Base-by-base conservation (phyloP, 805 yeast species). In the Ogataea nitratoaversa region DNA sequence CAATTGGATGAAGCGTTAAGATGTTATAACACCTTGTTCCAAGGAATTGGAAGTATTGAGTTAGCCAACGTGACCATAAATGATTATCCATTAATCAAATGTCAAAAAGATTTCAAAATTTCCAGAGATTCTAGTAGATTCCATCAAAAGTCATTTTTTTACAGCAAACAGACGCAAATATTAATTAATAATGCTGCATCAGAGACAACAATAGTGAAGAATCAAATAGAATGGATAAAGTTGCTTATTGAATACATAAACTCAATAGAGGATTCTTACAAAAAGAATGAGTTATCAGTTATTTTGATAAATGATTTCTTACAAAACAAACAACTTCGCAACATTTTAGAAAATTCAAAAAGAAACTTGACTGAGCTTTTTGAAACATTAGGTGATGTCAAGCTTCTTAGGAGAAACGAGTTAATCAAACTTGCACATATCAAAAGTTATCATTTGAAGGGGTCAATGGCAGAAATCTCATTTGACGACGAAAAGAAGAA, bases 1-100 rank as follows among this genome's bases (percentile, higher is more conserved):
- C 69, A 84, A 19, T 59, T 67, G 19, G 83, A 81, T 20, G 90
- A 84, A 38, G 71, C 91, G 0, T 54, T 82, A 27, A 60, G 56
- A 3, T 69, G 73, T 18, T 82, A 78, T 47, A 72, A 74, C 24
- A 66, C 64, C 22, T 50, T 84, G 5, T 66, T 68, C 19, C 23
- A 37, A 8, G 17, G n/a, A 1, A 39, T 52, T 11, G 51, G 47
- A 5, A 37, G 25, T n/a, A 25, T 57, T 6, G 37, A 39, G 5
- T 19, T 41, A 9, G 39, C 12, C 4, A 47, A 52, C 14, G 40
- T 41, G 3, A 14, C 30, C 5, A 22, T 29, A 3, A 32, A 40
- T 2, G 46, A 47, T 8, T 40, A 38, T 12, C 50, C 52, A 2
- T 19, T 51, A 20, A 32, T 49, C 7, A 32, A 12, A 24, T 37